Conservation (phyloP, 371 early-diverging fungal genomes). For the Mucor circinelloides region DNA sequence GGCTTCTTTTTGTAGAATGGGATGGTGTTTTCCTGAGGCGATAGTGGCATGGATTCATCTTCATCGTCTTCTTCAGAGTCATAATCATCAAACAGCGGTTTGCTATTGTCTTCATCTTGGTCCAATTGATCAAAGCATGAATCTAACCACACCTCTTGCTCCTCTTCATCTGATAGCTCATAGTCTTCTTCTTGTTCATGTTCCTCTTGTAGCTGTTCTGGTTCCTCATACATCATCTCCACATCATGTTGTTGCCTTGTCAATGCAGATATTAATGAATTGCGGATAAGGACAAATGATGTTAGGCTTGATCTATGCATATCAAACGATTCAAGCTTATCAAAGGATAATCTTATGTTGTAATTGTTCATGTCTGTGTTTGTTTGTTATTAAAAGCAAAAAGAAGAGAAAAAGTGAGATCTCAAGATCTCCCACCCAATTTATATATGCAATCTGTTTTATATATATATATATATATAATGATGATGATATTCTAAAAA, state of each 20-base stretch:
- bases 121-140: slow-evolving; percentile 22
- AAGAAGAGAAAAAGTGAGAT: neutral
- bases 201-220: neutral
- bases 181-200: slow-evolving; percentile 8
- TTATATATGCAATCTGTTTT: neutral
- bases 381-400: neutral
- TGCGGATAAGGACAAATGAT: slow-evolving; percentile 27
- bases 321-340: slow-evolving; percentile 25
- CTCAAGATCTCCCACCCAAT: neutral
- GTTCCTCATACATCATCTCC: slow-evolving; percentile 7
- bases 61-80: slow-evolving; percentile 20
- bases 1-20: slow-evolving; percentile 3
- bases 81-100: neutral
- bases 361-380: slow-evolving; percentile 9
- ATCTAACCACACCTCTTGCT: slow-evolving; percentile 17
- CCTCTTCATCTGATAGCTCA: slow-evolving; percentile 4
- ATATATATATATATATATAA: neutral
- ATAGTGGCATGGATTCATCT: slow-evolving; percentile 22
- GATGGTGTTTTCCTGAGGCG: slow-evolving; percentile 14
- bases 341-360: slow-evolving; percentile 23
- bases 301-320: slow-evolving; percentile 20
- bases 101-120: slow-evolving; percentile 1
- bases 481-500: neutral
- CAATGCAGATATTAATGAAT: slow-evolving; percentile 20
- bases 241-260: slow-evolving; percentile 11